phyloP scores from a whole-genome alignment of 306 rosid species.

The Erythrophleum fordii region DNA sequence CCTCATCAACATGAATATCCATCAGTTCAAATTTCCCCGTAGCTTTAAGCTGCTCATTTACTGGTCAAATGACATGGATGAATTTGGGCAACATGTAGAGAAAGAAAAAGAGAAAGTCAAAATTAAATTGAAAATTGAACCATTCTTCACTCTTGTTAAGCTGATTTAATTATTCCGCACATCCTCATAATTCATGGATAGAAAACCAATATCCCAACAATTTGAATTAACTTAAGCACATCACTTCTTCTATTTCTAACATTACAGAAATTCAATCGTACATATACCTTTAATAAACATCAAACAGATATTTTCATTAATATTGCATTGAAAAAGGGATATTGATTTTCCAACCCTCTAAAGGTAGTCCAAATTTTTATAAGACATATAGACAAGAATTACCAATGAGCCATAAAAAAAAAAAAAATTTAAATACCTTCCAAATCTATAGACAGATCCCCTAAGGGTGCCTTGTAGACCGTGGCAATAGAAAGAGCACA shows the following conservation, averaged over 20 bases:
- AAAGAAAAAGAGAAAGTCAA: constrained; percentile 47
- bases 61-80: constrained; percentile 49
- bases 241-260: not conserved
- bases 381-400: not conserved
- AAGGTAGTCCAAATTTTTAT: not conserved
- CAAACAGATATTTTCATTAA: not conserved
- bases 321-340: not conserved
- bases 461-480: constrained; percentile 92
- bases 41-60: constrained; percentile 84
- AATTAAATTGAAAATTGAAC: constrained; percentile 2
- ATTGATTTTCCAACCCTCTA: not conserved
- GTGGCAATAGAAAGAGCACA: constrained; percentile 94
- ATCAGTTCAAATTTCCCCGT: constrained; percentile 80
- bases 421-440: constrained; percentile 62
- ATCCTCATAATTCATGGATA: not conserved
- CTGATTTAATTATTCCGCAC: constrained; percentile 4
- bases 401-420: not conserved
- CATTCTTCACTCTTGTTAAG: constrained; percentile 3
- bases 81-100: not conserved
- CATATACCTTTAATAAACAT: not conserved
- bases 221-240: constrained; percentile 1
- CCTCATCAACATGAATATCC: constrained; percentile 87
- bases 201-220: constrained; percentile 24
- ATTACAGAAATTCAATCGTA: constrained; percentile 9
- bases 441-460: constrained; percentile 91